These are phyloP conservation scores for Apophysomyces trapeziformis DNA, from an alignment of 371 early-diverging fungal genomes.

Conservation along the genomic window DNA sequence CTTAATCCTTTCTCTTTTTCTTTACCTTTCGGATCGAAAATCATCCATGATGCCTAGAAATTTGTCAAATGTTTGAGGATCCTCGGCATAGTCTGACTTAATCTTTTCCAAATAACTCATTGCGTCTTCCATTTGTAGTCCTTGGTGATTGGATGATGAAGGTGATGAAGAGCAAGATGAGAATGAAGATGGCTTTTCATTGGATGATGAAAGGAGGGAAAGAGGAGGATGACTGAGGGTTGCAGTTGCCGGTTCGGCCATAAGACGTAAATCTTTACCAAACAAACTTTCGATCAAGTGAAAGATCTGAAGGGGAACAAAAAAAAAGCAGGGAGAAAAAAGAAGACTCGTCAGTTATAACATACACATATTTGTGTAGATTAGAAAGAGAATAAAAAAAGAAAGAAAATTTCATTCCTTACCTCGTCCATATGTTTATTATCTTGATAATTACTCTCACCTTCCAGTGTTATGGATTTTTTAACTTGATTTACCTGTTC, in stretches of 20 bases:
- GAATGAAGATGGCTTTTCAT: too few species aligned
- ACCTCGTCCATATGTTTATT: conserved; percentile 24
- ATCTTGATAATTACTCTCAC: conserved; percentile 1
- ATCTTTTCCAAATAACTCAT: conserved; percentile 37
- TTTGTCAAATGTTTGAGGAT: conserved; percentile 25
- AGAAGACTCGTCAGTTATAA: too few species aligned
- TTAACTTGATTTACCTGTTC: conserved; percentile 19
- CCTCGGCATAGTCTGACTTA: conserved; percentile 20
- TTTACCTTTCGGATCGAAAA: conserved; percentile 35
- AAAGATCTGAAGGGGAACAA: conserved; percentile 17
- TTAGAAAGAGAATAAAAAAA: too few species aligned
- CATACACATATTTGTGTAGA: too few species aligned
- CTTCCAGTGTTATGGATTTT: conserved; percentile 4
- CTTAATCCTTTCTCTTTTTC: not conserved
- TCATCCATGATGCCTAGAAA: conserved; percentile 39
- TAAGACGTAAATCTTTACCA: conserved; percentile 29
- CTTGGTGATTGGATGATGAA: not conserved
- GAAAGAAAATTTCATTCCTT: not conserved
- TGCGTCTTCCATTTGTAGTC: conserved; percentile 27
- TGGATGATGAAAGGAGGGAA: too few species aligned
- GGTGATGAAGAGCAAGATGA: not conserved
- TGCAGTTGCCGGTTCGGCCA: conserved; percentile 1
- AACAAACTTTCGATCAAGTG: conserved; percentile 29
- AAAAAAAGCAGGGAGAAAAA: too few species aligned
- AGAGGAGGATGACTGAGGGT: not conserved